A percentile compares a stretch with the other conserved stretches of the same genome.
These are phyloP conservation scores for Trifolium repens DNA, from an alignment of 306 rosid genomes.

Conservation along the genomic window DNA sequence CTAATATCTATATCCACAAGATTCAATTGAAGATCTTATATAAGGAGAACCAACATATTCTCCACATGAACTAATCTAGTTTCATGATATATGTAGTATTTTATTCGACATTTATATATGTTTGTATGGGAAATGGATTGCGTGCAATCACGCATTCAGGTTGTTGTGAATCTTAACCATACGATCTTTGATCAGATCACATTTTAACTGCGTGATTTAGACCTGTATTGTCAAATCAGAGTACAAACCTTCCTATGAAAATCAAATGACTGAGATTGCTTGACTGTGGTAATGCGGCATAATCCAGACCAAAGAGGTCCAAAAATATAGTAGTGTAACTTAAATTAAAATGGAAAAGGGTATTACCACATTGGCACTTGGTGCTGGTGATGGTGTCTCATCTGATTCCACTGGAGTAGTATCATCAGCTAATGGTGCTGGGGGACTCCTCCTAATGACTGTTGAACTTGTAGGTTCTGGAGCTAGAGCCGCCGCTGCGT, in stretches of 20 bases:
- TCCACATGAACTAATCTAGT: too few species aligned
- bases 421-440: constrained; percentile 72
- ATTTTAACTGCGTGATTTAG: too few species aligned
- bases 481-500: constrained; percentile 49
- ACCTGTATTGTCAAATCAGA: not conserved
- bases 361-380: constrained; percentile 66
- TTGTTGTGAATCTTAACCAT: too few species aligned
- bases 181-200: too few species aligned
- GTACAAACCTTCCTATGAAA: not conserved
- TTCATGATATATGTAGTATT: too few species aligned
- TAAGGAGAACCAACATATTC: too few species aligned
- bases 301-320: not conserved
- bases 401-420: constrained; percentile 53
- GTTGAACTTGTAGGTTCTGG: constrained; percentile 66
- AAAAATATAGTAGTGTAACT: not conserved
- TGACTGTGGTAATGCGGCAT: not conserved
- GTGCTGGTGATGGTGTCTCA: constrained; percentile 83
- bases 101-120: too few species aligned
- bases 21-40: too few species aligned
- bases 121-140: too few species aligned
- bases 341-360: constrained; percentile 11
- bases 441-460: constrained; percentile 61
- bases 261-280: not conserved
- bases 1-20: too few species aligned
- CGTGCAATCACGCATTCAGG: too few species aligned